A percentile compares a stretch with the other conserved stretches of the same genome.
Evolutionary conservation across 306 rosid genomes (phyloP).

Genomic region (Ormosia emarginata): DNA sequence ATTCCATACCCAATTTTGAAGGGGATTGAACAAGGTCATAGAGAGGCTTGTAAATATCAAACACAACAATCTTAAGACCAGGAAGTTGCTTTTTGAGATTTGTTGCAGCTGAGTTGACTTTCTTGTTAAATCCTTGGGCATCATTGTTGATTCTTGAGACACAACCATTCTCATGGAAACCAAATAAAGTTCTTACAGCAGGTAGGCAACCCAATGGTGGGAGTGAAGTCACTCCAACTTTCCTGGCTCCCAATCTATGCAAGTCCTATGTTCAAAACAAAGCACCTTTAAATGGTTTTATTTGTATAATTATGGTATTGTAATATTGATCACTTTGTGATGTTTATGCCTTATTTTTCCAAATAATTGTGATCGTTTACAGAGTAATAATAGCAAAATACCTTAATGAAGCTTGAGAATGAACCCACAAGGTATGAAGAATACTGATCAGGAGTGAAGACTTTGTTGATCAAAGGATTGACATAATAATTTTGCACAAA

Average conservation of each 20-base stretch:
- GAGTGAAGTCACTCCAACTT: slow-evolving; percentile 75
- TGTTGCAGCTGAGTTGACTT: slow-evolving; percentile 50
- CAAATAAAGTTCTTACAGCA: slow-evolving; percentile 52
- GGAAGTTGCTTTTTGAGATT: slow-evolving; percentile 63
- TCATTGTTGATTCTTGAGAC: slow-evolving; percentile 53
- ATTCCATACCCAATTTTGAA: slow-evolving; percentile 55
- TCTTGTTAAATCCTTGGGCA: slow-evolving; percentile 65
- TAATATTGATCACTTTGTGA: neutral
- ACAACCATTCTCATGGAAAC: slow-evolving; percentile 54
- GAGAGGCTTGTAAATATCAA: slow-evolving; percentile 69
- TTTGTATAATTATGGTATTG: neutral
- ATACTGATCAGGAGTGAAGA: slow-evolving; percentile 66
- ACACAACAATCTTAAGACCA: slow-evolving; percentile 60
- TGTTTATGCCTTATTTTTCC: neutral
- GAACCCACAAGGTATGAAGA: slow-evolving; percentile 41
- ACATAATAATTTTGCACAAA: slow-evolving; percentile 77
- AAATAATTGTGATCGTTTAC: neutral
- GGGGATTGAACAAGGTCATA: slow-evolving; percentile 62
- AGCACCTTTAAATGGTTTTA: neutral
- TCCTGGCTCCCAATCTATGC: slow-evolving; percentile 74
- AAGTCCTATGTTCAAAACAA: slow-evolving; percentile 44
- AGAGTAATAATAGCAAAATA: slow-evolving; percentile 8
- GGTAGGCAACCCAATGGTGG: slow-evolving; percentile 91
- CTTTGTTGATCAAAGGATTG: slow-evolving; percentile 57
- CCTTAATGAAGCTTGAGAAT: slow-evolving; percentile 63